Evolutionary conservation across 192 early-diverging fungal species (phyloP).

Genomic region (Coemansia sp.): DNA sequence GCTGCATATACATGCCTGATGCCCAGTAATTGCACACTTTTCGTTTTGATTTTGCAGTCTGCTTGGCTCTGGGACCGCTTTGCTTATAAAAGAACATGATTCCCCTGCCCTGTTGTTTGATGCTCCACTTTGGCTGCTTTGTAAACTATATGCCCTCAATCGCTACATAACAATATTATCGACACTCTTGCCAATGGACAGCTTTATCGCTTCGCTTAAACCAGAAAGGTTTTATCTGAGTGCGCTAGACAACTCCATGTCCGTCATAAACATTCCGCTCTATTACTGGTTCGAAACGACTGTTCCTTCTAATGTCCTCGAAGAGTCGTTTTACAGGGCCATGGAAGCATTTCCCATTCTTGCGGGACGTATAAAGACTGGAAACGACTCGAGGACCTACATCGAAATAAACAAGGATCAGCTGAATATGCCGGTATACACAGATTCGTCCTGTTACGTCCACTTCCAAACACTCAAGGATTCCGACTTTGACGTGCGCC

Average conservation of each 20-base stretch:
- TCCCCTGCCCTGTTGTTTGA: too few species aligned
- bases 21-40: too few species aligned
- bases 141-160: too few species aligned
- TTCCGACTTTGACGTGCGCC: neutral
- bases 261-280: conserved; percentile 10
- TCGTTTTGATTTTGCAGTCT: too few species aligned
- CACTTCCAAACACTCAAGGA: conserved; percentile 8
- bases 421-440: conserved; percentile 31
- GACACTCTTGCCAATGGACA: conserved; percentile 2
- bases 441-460: conserved; percentile 8
- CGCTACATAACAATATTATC: too few species aligned
- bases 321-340: conserved; percentile 14
- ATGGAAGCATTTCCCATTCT: conserved; percentile 28
- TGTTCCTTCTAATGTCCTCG: conserved; percentile 13
- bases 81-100: too few species aligned
- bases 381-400: neutral
- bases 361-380: conserved; percentile 8
- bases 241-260: conserved; percentile 6
- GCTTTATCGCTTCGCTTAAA: neutral
- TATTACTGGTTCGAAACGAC: conserved; percentile 20
- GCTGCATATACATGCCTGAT: too few species aligned
- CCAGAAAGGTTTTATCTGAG: conserved; percentile 10
- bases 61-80: too few species aligned
- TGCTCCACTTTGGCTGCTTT: too few species aligned
- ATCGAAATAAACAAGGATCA: conserved; percentile 11